These are phyloP conservation scores for Parafenestella ontariensis DNA, from an alignment of 2,329 filamentous ascomycete species.

Conservation along the genomic window DNA sequence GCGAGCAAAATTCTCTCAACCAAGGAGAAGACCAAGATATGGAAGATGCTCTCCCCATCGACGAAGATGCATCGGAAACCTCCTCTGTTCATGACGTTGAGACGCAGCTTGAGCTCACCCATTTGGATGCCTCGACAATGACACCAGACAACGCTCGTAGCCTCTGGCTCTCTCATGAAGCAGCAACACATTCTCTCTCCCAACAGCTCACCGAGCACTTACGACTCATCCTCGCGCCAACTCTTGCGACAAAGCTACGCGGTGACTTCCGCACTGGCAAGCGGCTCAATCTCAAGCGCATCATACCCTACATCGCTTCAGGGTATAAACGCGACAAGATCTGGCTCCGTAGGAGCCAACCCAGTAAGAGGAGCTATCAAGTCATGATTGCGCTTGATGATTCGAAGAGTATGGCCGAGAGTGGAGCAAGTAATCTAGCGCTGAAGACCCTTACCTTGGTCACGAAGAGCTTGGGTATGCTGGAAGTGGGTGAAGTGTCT, in stretches of 20 bases:
- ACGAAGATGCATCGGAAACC: slow-evolving; percentile 46
- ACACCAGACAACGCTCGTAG: slow-evolving; percentile 68
- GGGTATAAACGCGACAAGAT: slow-evolving; percentile 99
- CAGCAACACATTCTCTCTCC: slow-evolving; percentile 82
- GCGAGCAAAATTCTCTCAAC: slow-evolving; percentile 49
- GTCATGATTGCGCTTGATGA: slow-evolving; percentile 98
- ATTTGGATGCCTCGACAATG: slow-evolving; percentile 59
- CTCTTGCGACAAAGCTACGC: slow-evolving; percentile 92
- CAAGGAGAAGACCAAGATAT: slow-evolving; percentile 49
- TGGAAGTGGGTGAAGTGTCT: slow-evolving; percentile 93
- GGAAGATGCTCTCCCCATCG: slow-evolving; percentile 42
- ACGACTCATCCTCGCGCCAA: slow-evolving; percentile 92
- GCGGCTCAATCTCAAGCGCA: slow-evolving; percentile 97
- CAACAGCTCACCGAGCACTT: slow-evolving; percentile 92
- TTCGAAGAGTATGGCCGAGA: slow-evolving; percentile 90
- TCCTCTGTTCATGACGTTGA: slow-evolving; percentile 54
- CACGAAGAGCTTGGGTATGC: slow-evolving; percentile 83
- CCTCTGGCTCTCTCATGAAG: slow-evolving; percentile 86
- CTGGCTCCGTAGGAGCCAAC: slow-evolving; percentile 94
- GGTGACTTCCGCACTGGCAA: slow-evolving; percentile 98
- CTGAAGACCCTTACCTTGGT: slow-evolving; percentile 95
- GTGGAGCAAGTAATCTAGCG: slow-evolving; percentile 76
- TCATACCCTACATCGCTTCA: slow-evolving; percentile 98
- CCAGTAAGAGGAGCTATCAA: slow-evolving; percentile 93
- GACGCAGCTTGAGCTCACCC: slow-evolving; percentile 74